Base-by-base conservation (phyloP, 768 basidiomycete species). In the Trametes maxima region DNA sequence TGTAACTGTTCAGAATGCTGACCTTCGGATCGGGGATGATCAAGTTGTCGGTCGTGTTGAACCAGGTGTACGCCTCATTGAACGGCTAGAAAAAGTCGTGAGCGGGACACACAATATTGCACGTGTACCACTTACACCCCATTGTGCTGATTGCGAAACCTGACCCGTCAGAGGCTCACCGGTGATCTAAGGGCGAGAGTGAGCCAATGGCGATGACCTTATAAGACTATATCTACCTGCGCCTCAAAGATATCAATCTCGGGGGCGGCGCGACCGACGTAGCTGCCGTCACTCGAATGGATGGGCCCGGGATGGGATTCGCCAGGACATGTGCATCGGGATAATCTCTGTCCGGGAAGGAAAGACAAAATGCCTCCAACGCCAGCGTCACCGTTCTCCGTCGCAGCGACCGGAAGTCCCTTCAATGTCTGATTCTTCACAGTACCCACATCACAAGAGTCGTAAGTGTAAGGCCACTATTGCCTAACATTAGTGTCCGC, bases 171-270 rank as follows among this genome's bases (percentile, higher is more conserved):
- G 67, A 88, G 19, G 92, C 1, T 62, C 46, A 16, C 73, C 68
- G 12, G 57, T 53, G 25, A 74, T 70, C 70, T 72, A 35, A 2
- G 14, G 2, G 12, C 5, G 17, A 8, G 37, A 16, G 22, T 39
- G 10, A 25, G 22, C 22, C 5, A 52, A 2, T 1, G 7, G 12
- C 36, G 16, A 22, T 14, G n/a, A 40, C 7, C 12, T 25, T 19
- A 39, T 17, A 21, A 65, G 92, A 22, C n/a, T 8, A 66, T 57
- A 47, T 71, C 74, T 58, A 86, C 88, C 75, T 87, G 86, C 7
- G 94, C 89, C 77, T 95, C 94, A 69, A 95, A 87, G 28, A 94
- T 79, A 78, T 96, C 94, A 43, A 96, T 94, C 74, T 96, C 94
- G 1, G 94, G 94, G 4, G 94, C 90, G 28, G 88, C 72, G 50